phyloP scores from a whole-genome alignment of 164 flowering plant genomes.

The Magnolia sinica region DNA sequence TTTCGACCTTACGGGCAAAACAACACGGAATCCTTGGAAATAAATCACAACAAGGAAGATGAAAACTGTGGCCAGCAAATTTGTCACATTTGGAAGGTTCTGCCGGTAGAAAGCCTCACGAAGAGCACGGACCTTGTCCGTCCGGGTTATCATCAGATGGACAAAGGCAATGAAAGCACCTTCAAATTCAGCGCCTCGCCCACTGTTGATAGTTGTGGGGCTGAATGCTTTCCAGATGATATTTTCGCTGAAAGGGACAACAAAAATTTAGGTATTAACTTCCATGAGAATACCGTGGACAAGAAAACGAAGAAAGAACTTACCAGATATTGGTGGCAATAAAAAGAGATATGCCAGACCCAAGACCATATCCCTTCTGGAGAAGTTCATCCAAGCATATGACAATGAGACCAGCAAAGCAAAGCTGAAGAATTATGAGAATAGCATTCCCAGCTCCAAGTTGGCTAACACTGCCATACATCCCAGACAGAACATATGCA shows the following conservation, averaged over 20 bases:
- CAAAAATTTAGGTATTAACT: background rate
- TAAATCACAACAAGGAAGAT: slow-evolving; percentile 45
- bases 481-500: slow-evolving; percentile 53
- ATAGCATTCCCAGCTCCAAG: slow-evolving; percentile 56
- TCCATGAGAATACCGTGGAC: background rate
- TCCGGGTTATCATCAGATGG: slow-evolving; percentile 42
- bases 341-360: slow-evolving; percentile 51
- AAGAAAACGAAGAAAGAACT: slow-evolving; percentile 1
- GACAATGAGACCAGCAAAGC: slow-evolving; percentile 54
- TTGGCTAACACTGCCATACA: slow-evolving; percentile 52
- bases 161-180: slow-evolving; percentile 47
- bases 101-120: slow-evolving; percentile 50
- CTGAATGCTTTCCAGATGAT: slow-evolving; percentile 57
- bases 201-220: slow-evolving; percentile 50
- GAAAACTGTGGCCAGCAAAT: slow-evolving; percentile 43
- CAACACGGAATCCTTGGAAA: slow-evolving; percentile 56
- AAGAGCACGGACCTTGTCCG: slow-evolving; percentile 43
- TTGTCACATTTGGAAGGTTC: slow-evolving; percentile 46
- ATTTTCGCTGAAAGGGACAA: slow-evolving; percentile 33
- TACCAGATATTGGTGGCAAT: slow-evolving; percentile 55
- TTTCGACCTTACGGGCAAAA: slow-evolving; percentile 51
- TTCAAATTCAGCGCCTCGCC: slow-evolving; percentile 48
- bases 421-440: slow-evolving; percentile 49
- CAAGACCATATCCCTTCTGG: slow-evolving; percentile 54
- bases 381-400: slow-evolving; percentile 54